phyloP scores from a whole-genome alignment of 2,329 filamentous ascomycete genomes.

The Botryotinia convoluta region DNA sequence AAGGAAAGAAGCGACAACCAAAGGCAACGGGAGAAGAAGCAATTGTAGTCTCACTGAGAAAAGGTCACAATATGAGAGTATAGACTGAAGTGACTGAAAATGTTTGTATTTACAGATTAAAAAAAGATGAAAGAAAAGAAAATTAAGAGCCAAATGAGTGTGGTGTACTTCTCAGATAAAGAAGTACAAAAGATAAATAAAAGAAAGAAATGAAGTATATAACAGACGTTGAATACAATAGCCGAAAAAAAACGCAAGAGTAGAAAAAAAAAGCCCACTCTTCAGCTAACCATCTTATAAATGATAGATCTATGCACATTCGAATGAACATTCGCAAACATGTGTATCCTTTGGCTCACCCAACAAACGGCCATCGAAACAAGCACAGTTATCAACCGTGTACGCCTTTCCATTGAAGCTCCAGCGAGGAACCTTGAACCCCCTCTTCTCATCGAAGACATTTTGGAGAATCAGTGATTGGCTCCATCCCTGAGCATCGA shows the following conservation, averaged over 20 bases:
- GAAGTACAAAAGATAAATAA: neutral
- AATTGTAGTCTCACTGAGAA: neutral
- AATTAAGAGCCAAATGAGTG: neutral
- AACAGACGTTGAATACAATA: neutral
- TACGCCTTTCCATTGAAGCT: neutral
- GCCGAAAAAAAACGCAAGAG: neutral
- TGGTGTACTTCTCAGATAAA: neutral
- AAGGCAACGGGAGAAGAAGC: too few species aligned
- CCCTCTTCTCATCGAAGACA: neutral
- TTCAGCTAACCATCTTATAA: neutral
- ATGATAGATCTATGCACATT: neutral
- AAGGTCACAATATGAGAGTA: neutral
- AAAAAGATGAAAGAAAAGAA: neutral
- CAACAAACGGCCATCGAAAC: neutral
- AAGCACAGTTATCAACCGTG: neutral
- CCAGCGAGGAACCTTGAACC: neutral
- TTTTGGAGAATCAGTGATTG: neutral
- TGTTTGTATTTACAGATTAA: neutral
- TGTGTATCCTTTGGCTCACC: slow-evolving; percentile 6
- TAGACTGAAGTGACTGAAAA: neutral
- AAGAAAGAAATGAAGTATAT: neutral
- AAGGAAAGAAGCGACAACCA: too few species aligned
- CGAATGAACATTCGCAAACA: slow-evolving; percentile 1
- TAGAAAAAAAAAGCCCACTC: too few species aligned
- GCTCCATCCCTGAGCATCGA: neutral